Base-by-base conservation (phyloP, 495 filamentous ascomycete species). In the Tuber magnatum region DNA sequence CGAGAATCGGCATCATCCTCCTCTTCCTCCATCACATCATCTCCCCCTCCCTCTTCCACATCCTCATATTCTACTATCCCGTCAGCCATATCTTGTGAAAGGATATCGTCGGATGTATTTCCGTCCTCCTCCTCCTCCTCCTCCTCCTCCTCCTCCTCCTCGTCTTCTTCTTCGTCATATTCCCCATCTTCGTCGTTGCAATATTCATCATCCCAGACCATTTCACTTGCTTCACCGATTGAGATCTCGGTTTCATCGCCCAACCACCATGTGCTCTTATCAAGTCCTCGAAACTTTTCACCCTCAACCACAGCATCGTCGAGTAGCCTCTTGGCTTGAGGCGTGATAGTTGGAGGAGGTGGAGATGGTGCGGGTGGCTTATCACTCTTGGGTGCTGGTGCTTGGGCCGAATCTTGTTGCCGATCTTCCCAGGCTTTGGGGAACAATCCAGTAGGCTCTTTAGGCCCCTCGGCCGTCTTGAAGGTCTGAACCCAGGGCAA, bases 111-210 rank as follows among this genome's bases (percentile, higher is more conserved):
- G 38, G 61, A 65, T 22, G 51, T 56, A 42, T 76, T 72, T 73
- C 72, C 73, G 14, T 79, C 69, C 18, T 69, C 73, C 39, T 73
- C 41, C 3, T 74, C 61, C 3, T 72, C 48, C 69, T 43, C 73
- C 35, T 74, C 73, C n/a, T 79, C 77, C 28, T 80, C 77, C 51
- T 76, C 79, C 73, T 77, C 78, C n/a, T 78, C 75, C n/a, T 74
- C 73, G 20, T 79, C 77, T n/a, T 80, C 77, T 68, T 76, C 79
- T 74, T 77, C 78, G 35, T 78, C 75, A 73, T 78, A 77, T 70
- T 77, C 78, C 35, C 74, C 78, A 35, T 81, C 79, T 42, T 81
- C 78, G 48, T 81, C 79, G 40, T 80, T 74, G 38, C 56, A 72
- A 22, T 72, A 41, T 7, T 81, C 79, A 43, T 81, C 78, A 69